Base-by-base conservation (phyloP, 768 basidiomycete species). In the Pleurotus tuber-regium region DNA sequence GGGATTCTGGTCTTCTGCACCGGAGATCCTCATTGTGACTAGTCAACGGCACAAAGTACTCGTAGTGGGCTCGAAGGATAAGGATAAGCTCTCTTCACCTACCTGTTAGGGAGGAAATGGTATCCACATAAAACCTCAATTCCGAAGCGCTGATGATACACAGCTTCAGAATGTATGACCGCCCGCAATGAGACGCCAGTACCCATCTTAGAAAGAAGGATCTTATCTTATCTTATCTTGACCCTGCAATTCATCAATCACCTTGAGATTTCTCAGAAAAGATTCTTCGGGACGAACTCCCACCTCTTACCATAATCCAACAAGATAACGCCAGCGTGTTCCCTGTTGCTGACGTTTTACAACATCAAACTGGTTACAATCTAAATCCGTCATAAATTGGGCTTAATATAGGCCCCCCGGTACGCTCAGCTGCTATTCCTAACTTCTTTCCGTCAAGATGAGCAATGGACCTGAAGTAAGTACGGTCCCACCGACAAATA, bases 381-480 rank as follows among this genome's bases (percentile, higher is more conserved):
- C 7, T 31, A 8, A 42, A 24, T 42, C 40, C 7, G 40, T 5
- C 43, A 18, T 19, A 44, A 12, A 24, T 43, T 28, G 26, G 43
- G 24, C 43, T 25, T 25, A 28, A 26, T n/a, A 28, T 14, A 23
- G 25, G 16, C 23, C 36, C 24, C 43, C 43, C n/a, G 19, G 43
- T 44, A 44, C 43, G 43, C 43, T 44, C 43, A 44, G 43, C 43
- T 44, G 43, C 43, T 25, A 26, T 19, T 44, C 14, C 21, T 28
- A 19, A 14, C 25, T 26, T 19, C 23, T 25, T 28, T 19, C 1
- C 19, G 3, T n/a, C 43, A 26, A 44, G 14, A 44, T 44, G 43
- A 25, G 19, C 26, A 29, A 44, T n/a, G 43, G 28, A 44, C 14
- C n/a, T 9, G 9, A 6, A 31, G 21, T 6, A 16, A 30, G 30